phyloP scores from a whole-genome alignment of 2,329 filamentous ascomycete genomes.

The Stromatinia cepivora region DNA sequence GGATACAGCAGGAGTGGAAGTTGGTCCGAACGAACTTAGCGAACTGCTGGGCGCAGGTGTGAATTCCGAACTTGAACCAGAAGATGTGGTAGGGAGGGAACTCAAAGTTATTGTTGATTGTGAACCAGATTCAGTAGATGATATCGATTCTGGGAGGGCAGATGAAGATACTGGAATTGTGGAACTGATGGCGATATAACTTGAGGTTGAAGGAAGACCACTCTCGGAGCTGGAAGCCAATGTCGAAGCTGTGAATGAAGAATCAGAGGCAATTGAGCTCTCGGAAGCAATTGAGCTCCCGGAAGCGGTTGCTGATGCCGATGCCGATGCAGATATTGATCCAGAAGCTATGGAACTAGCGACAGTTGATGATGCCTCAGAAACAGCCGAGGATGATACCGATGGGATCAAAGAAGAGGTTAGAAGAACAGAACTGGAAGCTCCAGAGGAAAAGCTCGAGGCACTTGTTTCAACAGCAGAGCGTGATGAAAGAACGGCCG shows the following conservation, averaged over 20 bases:
- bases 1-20: background rate
- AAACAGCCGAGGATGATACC: no score
- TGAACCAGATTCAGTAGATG: background rate
- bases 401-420: no score
- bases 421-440: background rate
- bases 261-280: background rate
- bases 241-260: background rate
- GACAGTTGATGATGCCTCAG: no score
- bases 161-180: background rate
- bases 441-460: background rate
- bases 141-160: background rate
- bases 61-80: background rate
- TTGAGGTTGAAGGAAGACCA: background rate
- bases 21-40: background rate
- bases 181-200: background rate
- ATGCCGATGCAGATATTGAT: background rate
- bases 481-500: background rate
- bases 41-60: background rate
- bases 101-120: constrained; percentile 5
- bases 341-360: background rate
- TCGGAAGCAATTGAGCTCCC: background rate
- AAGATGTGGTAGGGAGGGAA: background rate
- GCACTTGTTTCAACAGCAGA: background rate
- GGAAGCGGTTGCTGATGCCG: background rate
- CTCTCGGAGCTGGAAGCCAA: background rate